Base-by-base conservation (phyloP, 371 early-diverging fungal species). In the Coemansia sp. region DNA sequence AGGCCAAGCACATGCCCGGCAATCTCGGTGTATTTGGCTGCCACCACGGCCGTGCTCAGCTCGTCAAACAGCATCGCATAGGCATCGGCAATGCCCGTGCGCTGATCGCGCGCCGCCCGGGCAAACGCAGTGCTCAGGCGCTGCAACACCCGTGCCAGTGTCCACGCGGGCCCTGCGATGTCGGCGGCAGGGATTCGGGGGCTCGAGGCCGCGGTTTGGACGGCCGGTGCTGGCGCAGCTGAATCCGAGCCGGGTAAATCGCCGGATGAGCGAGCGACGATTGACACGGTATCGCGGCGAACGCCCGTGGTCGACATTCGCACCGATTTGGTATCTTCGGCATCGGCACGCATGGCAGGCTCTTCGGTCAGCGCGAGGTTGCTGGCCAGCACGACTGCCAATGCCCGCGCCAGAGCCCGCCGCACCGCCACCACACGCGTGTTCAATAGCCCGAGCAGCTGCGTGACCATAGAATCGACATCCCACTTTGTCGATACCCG, bases 81-180 rank as follows among this genome's bases (percentile, higher is more conserved):
- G 0, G 88, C 83, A 63, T 95, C 94, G 10, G 91, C 78, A 1
- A 95, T 77, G 5, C 93, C 94, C 0, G 91, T 84, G 0, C 90
- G 86, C 16, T 86, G 81, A 38, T 94, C 94, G 12, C 88, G 82
- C 1, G 90, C 81, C 0, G 83, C 80, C 36, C 80, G 86, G 51
- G 82, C 87, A 66, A 90, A 91, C 6, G 83, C 77, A 1, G 57
- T 58, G 0, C 87, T 83, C 10, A 95, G 77, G 51, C 88, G 80
- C 24, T 37, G 34, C 43, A 67, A 39, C 4, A 52, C 68, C 10
- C 39, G 56, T 9, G 31, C 33, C n/a, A 62, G 54, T 5, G 50
- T 24, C 56, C 37, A 42, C n/a, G 4, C 47, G 33, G 11, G 44
- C 9, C 14, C 16, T 18, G 34, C 18, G 36, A 7, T 9, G 18